Percentiles rank a stretch among this genome's conserved stretches.
Conservation (phyloP, 208 protist species). For the Phytomonas francai region DNA sequence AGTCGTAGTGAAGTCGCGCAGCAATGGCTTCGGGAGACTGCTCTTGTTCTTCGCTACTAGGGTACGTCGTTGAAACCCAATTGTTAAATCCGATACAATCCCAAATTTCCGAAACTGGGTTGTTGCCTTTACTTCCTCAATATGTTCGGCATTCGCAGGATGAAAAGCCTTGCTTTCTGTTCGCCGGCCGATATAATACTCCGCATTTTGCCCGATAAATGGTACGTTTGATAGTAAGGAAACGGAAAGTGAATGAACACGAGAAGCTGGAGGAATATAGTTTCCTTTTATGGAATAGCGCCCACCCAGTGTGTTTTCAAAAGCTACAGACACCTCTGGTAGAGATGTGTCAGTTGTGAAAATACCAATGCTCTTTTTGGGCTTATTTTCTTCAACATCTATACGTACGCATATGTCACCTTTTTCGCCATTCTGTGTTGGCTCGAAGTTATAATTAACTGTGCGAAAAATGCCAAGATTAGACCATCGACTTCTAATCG, state of each 20-base stretch:
- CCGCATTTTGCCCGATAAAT: slow-evolving; percentile 57
- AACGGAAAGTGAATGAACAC: slow-evolving; percentile 60
- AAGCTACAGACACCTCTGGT: slow-evolving; percentile 59
- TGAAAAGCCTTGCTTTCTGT: slow-evolving; percentile 65
- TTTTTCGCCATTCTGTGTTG: slow-evolving; percentile 47
- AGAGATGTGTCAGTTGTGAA: slow-evolving; percentile 78
- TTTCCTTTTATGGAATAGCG: slow-evolving; percentile 72
- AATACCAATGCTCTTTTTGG: slow-evolving; percentile 68
- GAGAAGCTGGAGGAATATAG: slow-evolving; percentile 73
- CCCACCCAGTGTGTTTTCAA: slow-evolving; percentile 70
- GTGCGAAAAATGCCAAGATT: slow-evolving; percentile 58
- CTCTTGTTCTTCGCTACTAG: slow-evolving; percentile 43
- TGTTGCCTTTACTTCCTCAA: slow-evolving; percentile 64
- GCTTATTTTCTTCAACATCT: slow-evolving; percentile 55
- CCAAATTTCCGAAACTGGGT: slow-evolving; percentile 37
- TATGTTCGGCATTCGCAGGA: slow-evolving; percentile 44
- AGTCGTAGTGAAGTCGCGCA: slow-evolving; percentile 16
- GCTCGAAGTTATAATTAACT: slow-evolving; percentile 82
- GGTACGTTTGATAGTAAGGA: slow-evolving; percentile 77
- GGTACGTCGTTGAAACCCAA: slow-evolving; percentile 64
- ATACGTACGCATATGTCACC: slow-evolving; percentile 75
- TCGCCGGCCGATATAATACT: slow-evolving; percentile 64
- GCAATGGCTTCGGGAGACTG: slow-evolving; percentile 9
- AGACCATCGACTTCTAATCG: slow-evolving; percentile 47
- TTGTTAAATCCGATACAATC: slow-evolving; percentile 42